Conservation (phyloP, 1,284 basidiomycete species). For the Rhodotorula sp. region DNA sequence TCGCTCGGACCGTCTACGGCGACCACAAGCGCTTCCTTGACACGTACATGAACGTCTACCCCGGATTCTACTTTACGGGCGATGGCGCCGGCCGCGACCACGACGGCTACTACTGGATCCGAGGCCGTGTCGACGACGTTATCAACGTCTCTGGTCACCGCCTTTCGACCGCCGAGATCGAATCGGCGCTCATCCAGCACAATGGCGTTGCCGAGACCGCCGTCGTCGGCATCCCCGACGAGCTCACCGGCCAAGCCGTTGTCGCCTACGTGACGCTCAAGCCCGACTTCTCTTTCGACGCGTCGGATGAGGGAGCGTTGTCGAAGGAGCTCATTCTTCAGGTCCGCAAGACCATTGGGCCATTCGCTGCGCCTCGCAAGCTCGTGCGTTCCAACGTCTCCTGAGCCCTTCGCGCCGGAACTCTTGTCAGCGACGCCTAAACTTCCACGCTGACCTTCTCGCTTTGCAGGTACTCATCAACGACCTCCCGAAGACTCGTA, state of each 20-base stretch:
- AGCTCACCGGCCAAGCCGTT: constrained; percentile 49
- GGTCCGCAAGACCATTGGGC: constrained; percentile 84
- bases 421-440: too few species aligned
- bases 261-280: constrained; percentile 57
- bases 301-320: constrained; percentile 66
- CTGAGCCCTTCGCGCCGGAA: too few species aligned
- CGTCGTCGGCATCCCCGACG: constrained; percentile 65
- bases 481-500: constrained; percentile 91
- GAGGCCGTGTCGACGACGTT: constrained; percentile 88
- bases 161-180: constrained; percentile 95
- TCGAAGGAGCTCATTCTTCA: constrained; percentile 87
- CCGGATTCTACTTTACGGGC: constrained; percentile 89
- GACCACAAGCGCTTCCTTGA: constrained; percentile 92
- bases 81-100: constrained; percentile 92
- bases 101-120: constrained; percentile 96
- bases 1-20: constrained; percentile 88
- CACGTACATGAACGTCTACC: constrained; percentile 90
- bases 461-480: constrained; percentile 69
- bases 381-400: background rate
- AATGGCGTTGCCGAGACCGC: constrained; percentile 94
- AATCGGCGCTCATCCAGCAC: constrained; percentile 91
- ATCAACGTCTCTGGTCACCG: constrained; percentile 92
- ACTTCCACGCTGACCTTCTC: background rate
- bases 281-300: constrained; percentile 73
- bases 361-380: constrained; percentile 76